These are phyloP conservation scores for Fraxinus greggii DNA, from an alignment of 305 asterid species.

Conservation along the genomic window DNA sequence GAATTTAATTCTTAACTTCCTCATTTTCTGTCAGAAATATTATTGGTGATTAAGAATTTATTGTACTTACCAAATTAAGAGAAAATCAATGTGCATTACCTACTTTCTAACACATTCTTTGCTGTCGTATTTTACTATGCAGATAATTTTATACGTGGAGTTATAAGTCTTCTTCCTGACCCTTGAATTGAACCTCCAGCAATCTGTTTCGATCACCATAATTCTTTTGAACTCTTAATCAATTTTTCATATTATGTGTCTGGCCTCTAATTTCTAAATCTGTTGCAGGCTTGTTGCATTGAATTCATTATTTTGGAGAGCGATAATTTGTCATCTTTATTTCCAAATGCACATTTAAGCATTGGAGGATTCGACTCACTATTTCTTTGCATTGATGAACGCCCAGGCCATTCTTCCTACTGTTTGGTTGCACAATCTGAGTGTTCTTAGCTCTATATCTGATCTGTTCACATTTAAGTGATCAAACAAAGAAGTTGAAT, in stretches of 20 bases:
- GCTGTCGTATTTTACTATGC: slow-evolving; percentile 34
- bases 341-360: slow-evolving; percentile 72
- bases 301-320: slow-evolving; percentile 87
- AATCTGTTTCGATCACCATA: not conserved
- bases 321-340: slow-evolving; percentile 76
- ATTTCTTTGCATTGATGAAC: slow-evolving; percentile 64
- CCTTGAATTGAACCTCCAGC: not conserved
- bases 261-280: not conserved
- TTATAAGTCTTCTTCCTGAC: slow-evolving; percentile 48
- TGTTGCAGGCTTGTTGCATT: slow-evolving; percentile 78
- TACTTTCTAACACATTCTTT: slow-evolving; percentile 20
- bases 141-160: slow-evolving; percentile 80
- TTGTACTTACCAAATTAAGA: not conserved
- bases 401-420: slow-evolving; percentile 86
- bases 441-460: slow-evolving; percentile 89
- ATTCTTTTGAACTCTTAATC: not conserved
- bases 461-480: not conserved
- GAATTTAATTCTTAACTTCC: not conserved
- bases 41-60: not conserved
- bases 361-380: slow-evolving; percentile 56
- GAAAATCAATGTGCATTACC: not conserved
- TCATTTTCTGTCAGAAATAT: not conserved
- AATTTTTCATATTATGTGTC: not conserved
- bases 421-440: slow-evolving; percentile 68
- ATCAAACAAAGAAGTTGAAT: not conserved